Evolutionary conservation across 2,329 filamentous ascomycete species (phyloP), one percentile per base, ranked within the genome.

Genomic region (Colletotrichum sp.): DNA sequence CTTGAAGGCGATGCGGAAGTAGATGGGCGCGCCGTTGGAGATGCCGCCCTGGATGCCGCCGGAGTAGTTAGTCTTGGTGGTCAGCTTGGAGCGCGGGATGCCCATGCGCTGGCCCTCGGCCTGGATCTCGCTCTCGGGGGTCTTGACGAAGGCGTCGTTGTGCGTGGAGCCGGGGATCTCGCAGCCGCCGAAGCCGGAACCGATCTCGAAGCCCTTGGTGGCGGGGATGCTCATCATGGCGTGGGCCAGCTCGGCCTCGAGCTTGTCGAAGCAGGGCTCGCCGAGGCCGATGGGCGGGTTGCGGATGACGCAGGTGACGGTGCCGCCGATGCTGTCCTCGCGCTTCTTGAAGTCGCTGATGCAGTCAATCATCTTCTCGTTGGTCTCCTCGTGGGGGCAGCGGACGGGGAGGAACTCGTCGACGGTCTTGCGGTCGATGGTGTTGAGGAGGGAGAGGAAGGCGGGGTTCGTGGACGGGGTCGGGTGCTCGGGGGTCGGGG

Each of bases 31-130:
- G 74, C 96, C 97, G 85, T 98, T 98, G 67, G 94, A 94, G 85
- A 98, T 98, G 68, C 96, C 96, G 59, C 96, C 97, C 87, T 98
- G 96, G 80, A 98, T 95, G 78, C 96, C 97, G 15, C 96, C 96
- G 3, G 94, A 96, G 88, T 98, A 96, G 88, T 98, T 98, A 30
- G 96, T 98, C 88, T 94, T 94, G 72, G 96, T 98, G 11, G 93
- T 93, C 69, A 98, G 90, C 77, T 89, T 90, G 22, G 94, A 91
- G 74, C 88, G 86, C 34, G 87, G 85, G 19, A 89, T 84, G 34
- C 88, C 88, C 27, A 86, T 85, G 63, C 82, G 82, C 28, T 84
- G 82, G 15, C 83, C 61, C 19, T 71, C 66, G 44, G 77, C 75
- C 8, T 86, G 83, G 3, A 86, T 83, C 19, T 85, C 80, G 4